Base-by-base conservation (phyloP, 176 grass and related monocot species). In the Oryza glaberrima region DNA sequence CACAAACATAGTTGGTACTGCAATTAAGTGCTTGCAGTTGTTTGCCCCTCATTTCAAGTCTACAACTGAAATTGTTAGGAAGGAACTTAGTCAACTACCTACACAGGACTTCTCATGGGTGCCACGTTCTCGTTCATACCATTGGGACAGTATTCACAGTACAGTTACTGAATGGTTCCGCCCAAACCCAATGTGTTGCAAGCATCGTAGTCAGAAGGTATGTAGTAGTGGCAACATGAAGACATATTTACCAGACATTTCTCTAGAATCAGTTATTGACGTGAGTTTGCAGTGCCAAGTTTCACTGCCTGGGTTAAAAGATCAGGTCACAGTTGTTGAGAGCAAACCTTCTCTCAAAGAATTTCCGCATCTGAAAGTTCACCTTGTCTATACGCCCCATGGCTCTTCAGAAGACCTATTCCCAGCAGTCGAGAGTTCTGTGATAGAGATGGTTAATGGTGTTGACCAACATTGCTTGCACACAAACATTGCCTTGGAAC, bases 111-210 rank as follows among this genome's bases (percentile, higher is more conserved):
- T 68, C 13, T 41, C 44, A 11, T 76, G 82, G 72, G 61, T 40
- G 7, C 44, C 45, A 76, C 19, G 5, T 66, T 3, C 9, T 65
- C 12, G 14, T 47, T 49, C 5, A 32, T 6, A 47, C 11, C 52
- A 82, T 22, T 82, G 36, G 54, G 26, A 65, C 40, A 36, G 2
- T 3, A 13, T 75, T 38, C 70, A 83, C 19, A 19, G 5, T 15
- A 40, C 0, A 12, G 2, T 4, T 11, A 81, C 65, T n/a, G 28
- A 54, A 11, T 84, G 72, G 61, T 68, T 41, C 40, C 70, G 71
- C 25, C 71, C 81, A 83, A 36, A 83, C 58, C 71, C 81, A 23
- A 35, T 35, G 66, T 84, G 82, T 40, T 84, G 82, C 44, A 76
- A 52, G 44, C 58, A 74, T 3, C 26, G 15, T 82, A 23, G 3